A percentile compares a stretch with the other conserved stretches of the same genome.
phyloP scores from a whole-genome alignment of 257 asterid species.

The Petunia secreta region DNA sequence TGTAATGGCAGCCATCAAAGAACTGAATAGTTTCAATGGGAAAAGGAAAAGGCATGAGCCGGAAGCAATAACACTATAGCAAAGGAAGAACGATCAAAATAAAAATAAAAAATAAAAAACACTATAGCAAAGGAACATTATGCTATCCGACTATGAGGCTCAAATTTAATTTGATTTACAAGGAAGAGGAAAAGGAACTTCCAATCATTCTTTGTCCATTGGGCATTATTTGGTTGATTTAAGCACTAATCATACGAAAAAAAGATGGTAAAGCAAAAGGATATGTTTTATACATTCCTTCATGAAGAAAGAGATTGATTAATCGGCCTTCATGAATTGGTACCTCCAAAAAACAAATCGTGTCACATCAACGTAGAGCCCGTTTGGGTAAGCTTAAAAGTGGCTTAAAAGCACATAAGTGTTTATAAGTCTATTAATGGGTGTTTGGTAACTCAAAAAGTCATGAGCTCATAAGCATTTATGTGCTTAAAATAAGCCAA shows the following conservation, averaged over 20 bases:
- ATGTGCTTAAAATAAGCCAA: no score
- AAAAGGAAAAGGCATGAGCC: slow-evolving; percentile 29
- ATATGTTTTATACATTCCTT: not conserved
- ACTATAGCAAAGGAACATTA: slow-evolving; percentile 22
- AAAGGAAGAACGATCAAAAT: slow-evolving; percentile 7
- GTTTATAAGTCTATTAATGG: no score
- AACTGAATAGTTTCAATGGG: slow-evolving; percentile 51
- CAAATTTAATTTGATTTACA: not conserved
- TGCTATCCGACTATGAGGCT: not conserved
- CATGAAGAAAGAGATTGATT: not conserved
- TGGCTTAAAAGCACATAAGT: no score
- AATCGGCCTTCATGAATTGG: slow-evolving; percentile 9
- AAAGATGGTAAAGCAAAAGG: slow-evolving; percentile 12
- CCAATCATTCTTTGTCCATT: not conserved
- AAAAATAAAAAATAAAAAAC: not conserved
- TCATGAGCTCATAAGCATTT: no score
- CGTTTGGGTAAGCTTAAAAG: no score
- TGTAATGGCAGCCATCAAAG: slow-evolving; percentile 88
- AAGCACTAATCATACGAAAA: slow-evolving; percentile 8
- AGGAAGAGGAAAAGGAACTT: slow-evolving; percentile 21
- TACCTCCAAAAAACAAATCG: not conserved
- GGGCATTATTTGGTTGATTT: slow-evolving; percentile 5
- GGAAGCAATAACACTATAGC: slow-evolving; percentile 20
- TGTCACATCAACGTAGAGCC: not conserved
- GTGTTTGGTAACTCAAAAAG: no score